phyloP scores from a whole-genome alignment of 1,284 basidiomycete species.

The Rhodotorula sp. region DNA sequence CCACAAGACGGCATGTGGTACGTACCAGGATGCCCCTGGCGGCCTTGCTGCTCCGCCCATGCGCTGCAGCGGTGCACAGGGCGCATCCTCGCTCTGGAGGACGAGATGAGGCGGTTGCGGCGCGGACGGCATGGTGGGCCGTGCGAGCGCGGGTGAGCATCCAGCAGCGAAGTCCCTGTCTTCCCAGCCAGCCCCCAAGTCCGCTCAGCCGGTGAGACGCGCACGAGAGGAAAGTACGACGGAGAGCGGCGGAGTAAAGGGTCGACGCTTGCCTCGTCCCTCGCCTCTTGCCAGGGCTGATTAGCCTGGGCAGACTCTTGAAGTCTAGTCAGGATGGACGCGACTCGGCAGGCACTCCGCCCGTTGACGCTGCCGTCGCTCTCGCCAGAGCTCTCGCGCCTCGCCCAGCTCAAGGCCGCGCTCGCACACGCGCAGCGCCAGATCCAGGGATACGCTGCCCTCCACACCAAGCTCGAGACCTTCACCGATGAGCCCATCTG shows the following conservation, averaged over 20 bases:
- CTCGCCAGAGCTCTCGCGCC: slow-evolving; percentile 8
- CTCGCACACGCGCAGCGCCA: slow-evolving; percentile 1
- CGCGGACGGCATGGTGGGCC: neutral
- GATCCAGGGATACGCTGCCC: neutral
- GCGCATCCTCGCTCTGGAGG: neutral
- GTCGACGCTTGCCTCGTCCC: too few species aligned
- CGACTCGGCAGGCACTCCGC: slow-evolving; percentile 2
- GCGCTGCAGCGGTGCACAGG: neutral
- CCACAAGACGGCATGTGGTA: too few species aligned
- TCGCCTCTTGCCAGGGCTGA: too few species aligned
- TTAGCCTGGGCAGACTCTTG: too few species aligned
- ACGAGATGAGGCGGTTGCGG: neutral
- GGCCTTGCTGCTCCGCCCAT: neutral
- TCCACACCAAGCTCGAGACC: slow-evolving; percentile 19
- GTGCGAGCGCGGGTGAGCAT: slow-evolving; percentile 11
- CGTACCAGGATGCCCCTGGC: neutral
- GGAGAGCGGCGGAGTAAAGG: too few species aligned
- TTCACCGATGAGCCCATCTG: slow-evolving; percentile 38
- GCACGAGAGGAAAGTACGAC: too few species aligned
- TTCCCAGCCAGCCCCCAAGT: too few species aligned
- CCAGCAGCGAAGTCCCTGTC: neutral
- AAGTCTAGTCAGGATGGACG: neutral
- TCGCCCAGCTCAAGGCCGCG: slow-evolving; percentile 7
- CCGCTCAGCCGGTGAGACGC: too few species aligned
- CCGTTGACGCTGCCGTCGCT: slow-evolving; percentile 30